These are phyloP conservation scores for Fusarium sp. DNA, from an alignment of 2,329 filamentous ascomycete genomes.

Conservation along the genomic window DNA sequence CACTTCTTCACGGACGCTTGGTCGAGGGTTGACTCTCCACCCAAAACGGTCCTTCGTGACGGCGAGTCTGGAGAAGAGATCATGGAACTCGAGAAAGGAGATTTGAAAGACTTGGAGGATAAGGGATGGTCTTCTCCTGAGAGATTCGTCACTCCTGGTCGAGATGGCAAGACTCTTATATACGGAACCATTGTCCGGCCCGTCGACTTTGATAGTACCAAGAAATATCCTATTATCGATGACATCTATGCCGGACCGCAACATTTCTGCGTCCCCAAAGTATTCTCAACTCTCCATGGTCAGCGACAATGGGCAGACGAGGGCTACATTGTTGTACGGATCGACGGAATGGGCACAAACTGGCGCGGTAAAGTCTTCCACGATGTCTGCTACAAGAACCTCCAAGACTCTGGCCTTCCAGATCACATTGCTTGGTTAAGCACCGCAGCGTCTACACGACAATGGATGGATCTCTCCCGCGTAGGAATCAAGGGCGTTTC, in stretches of 20 bases:
- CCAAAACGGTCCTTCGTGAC: constrained; percentile 35
- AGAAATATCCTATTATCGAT: constrained; percentile 45
- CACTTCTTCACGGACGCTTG: constrained; percentile 41
- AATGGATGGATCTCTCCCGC: constrained; percentile 45
- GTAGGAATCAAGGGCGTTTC: constrained; percentile 47
- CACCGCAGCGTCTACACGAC: constrained; percentile 41
- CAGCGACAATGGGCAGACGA: constrained; percentile 42
- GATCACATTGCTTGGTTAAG: constrained; percentile 47
- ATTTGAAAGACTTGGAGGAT: constrained; percentile 4
- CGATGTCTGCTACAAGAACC: constrained; percentile 46
- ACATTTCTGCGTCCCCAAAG: constrained; percentile 41
- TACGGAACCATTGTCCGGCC: constrained; percentile 45
- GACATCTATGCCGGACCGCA: constrained; percentile 47
- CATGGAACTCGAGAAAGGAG: constrained; percentile 23
- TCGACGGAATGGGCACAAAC: constrained; percentile 50
- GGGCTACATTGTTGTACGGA: constrained; percentile 46
- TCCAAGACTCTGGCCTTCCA: constrained; percentile 44
- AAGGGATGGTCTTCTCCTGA: constrained; percentile 36
- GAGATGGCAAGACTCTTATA: constrained; percentile 42
- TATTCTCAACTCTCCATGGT: constrained; percentile 29
- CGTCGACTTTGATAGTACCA: constrained; percentile 35
- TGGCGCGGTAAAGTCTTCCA: constrained; percentile 47
- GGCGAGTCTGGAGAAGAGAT: constrained; percentile 28
- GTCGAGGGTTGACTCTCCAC: constrained; percentile 42
- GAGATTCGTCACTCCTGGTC: constrained; percentile 41